Evolutionary conservation across 176 grass and related monocot genomes (phyloP).

Genomic region (Triticum timopheevii): DNA sequence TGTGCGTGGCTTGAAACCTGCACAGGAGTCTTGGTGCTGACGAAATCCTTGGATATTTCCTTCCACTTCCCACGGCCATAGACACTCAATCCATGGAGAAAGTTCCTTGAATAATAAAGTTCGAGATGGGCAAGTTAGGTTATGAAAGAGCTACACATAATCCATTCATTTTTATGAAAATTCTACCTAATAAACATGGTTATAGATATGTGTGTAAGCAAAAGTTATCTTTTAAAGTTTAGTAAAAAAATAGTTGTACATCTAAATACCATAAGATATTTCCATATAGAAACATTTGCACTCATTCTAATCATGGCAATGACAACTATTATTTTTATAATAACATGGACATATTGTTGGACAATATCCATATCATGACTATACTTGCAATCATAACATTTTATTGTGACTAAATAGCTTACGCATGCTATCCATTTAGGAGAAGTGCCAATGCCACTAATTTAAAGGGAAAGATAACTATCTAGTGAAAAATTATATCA

Average conservation of each 20-base stretch:
- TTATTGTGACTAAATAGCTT: not conserved
- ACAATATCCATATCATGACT: not conserved
- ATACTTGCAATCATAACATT: not conserved
- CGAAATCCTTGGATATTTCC: not conserved
- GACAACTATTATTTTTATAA: not conserved
- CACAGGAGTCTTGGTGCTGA: not conserved
- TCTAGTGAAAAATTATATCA: not conserved
- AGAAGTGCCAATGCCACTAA: not conserved
- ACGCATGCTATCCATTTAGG: not conserved
- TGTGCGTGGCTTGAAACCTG: constrained; percentile 22
- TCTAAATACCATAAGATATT: not conserved
- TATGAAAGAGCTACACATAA: not conserved
- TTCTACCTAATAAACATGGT: not conserved
- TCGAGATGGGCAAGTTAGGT: not conserved
- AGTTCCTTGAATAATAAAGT: not conserved
- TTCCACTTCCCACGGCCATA: not conserved
- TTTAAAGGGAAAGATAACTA: not conserved
- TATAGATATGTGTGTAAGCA: not conserved
- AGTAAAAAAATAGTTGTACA: not conserved
- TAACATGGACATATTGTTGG: not conserved
- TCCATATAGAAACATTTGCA: not conserved
- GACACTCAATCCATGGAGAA: not conserved
- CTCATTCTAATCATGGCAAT: not conserved
- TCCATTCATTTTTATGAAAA: not conserved
- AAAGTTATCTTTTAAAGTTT: not conserved